Evolutionary conservation across 495 filamentous ascomycete species (phyloP).

Genomic region (Massariosphaeria phaeospora): DNA sequence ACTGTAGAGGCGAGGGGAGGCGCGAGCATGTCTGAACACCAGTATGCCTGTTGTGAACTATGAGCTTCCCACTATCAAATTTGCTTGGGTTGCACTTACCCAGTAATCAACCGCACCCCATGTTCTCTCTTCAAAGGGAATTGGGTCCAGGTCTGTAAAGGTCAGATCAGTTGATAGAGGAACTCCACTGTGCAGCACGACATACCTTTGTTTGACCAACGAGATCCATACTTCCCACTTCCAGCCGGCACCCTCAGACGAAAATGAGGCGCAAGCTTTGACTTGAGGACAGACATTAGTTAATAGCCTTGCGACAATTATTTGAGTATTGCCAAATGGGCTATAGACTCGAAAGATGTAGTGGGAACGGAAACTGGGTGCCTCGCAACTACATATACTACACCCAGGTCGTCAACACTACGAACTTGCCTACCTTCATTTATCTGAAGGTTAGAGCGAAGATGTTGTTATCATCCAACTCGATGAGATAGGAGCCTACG

Average conservation of each 20-base stretch:
- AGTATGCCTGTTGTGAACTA: slow-evolving; percentile 3
- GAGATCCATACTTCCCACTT: slow-evolving; percentile 42
- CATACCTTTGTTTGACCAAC: slow-evolving; percentile 46
- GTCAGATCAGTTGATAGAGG: background rate
- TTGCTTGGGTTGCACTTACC: slow-evolving; percentile 36
- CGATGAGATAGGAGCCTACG: slow-evolving; percentile 29
- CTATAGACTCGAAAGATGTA: no score
- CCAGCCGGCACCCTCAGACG: slow-evolving; percentile 40
- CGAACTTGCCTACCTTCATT: no score
- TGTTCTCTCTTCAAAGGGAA: slow-evolving; percentile 43
- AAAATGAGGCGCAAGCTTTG: slow-evolving; percentile 39
- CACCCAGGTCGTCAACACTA: no score
- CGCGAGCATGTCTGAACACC: slow-evolving; percentile 44
- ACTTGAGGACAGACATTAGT: slow-evolving; percentile 38
- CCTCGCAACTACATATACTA: slow-evolving; percentile 32
- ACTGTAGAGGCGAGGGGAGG: slow-evolving; percentile 43
- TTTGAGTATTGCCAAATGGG: no score
- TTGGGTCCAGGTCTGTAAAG: slow-evolving; percentile 46
- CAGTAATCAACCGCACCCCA: slow-evolving; percentile 45
- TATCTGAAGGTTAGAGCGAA: no score
- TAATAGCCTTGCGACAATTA: no score
- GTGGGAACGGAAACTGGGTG: no score
- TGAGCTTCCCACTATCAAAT: background rate
- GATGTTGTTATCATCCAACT: background rate
- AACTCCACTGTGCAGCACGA: no score